These are phyloP conservation scores for Tausonia pullulans DNA, from an alignment of 1,284 basidiomycete species.

Conservation along the genomic window DNA sequence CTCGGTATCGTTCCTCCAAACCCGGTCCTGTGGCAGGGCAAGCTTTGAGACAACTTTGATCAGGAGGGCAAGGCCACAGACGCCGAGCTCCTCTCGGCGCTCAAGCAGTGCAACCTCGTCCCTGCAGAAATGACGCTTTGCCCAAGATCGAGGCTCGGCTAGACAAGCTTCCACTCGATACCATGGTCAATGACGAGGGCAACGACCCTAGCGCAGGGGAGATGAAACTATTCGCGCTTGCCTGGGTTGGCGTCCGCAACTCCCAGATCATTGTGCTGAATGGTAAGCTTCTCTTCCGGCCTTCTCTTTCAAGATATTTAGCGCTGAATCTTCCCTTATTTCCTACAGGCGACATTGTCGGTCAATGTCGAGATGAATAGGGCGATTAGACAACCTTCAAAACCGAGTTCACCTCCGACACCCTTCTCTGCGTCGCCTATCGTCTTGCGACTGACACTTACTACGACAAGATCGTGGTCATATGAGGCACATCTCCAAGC, in stretches of 20 bases:
- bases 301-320: constrained; percentile 14
- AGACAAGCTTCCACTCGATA: constrained; percentile 54
- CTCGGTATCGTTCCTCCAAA: constrained; percentile 77
- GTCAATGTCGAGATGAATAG: no score
- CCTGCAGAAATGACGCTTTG: constrained; percentile 38
- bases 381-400: no score
- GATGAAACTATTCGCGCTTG: constrained; percentile 10
- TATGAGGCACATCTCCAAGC: constrained; percentile 26
- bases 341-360: no score
- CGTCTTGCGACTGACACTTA: neutral
- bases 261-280: constrained; percentile 49
- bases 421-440: constrained; percentile 3
- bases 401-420: no score
- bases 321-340: no score
- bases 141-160: constrained; percentile 29
- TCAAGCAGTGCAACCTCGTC: constrained; percentile 40
- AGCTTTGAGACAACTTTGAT: constrained; percentile 46
- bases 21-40: constrained; percentile 49
- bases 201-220: constrained; percentile 16
- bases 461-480: constrained; percentile 25
- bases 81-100: constrained; percentile 41
- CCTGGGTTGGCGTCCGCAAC: constrained; percentile 10
- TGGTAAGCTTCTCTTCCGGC: constrained; percentile 14
- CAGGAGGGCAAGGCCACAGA: constrained; percentile 51
- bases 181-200: constrained; percentile 25